phyloP scores from a whole-genome alignment of 768 basidiomycete species.

The Daedaleopsis nitida region DNA sequence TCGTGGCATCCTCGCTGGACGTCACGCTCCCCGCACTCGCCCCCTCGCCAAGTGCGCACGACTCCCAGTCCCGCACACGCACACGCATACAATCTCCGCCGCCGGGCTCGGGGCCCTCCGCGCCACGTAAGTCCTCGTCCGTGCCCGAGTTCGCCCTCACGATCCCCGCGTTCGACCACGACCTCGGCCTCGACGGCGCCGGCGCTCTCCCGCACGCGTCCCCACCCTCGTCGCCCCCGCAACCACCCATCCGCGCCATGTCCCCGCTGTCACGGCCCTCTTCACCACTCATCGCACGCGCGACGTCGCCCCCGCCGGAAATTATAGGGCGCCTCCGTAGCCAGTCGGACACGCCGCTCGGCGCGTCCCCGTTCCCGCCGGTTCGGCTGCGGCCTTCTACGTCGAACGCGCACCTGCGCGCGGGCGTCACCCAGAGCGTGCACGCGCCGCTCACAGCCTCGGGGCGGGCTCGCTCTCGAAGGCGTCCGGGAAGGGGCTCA shows the following conservation, averaged over 20 bases:
- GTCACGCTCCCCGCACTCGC: slow-evolving; percentile 6
- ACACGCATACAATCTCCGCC: background rate
- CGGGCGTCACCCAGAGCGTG: slow-evolving; percentile 6
- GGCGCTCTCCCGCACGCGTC: background rate
- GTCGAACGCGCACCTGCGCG: background rate
- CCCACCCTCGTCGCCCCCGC: background rate
- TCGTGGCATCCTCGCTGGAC: slow-evolving; percentile 23
- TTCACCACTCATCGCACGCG: background rate
- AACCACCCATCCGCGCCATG: background rate
- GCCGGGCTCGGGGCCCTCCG: background rate
- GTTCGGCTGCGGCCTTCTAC: background rate
- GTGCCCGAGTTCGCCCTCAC: background rate
- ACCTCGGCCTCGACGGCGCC: background rate
- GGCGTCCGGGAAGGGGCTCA: slow-evolving; percentile 7
- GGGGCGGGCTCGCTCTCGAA: background rate
- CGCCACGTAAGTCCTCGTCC: background rate
- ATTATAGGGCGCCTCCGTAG: slow-evolving; percentile 1
- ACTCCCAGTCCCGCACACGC: background rate
- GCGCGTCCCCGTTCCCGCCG: background rate
- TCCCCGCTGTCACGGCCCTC: background rate
- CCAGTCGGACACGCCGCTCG: background rate
- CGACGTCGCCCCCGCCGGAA: background rate
- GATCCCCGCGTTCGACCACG: background rate
- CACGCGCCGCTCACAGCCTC: background rate
- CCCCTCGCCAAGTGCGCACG: background rate